Percentiles rank a stretch among this genome's conserved stretches.
These are phyloP conservation scores for Pythium plurisporium DNA, from an alignment of 352 stramenopile species.

Conservation along the genomic window DNA sequence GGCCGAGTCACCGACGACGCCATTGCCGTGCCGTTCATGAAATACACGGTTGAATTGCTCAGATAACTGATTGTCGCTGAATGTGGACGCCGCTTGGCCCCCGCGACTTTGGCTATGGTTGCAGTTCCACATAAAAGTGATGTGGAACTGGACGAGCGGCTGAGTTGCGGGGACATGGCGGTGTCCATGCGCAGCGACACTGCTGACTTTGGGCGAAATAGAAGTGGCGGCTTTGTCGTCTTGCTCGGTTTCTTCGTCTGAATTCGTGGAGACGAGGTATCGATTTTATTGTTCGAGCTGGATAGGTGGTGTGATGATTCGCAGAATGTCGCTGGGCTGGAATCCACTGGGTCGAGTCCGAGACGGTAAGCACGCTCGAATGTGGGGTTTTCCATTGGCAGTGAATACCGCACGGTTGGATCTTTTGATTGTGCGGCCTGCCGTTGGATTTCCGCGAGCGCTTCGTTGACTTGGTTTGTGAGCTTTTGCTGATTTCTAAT, in stretches of 20 bases:
- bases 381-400: slow-evolving; percentile 41
- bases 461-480: slow-evolving; percentile 24
- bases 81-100: slow-evolving; percentile 40
- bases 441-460: slow-evolving; percentile 26
- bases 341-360: slow-evolving; percentile 39
- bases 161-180: background rate
- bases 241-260: slow-evolving; percentile 1
- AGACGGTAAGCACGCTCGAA: slow-evolving; percentile 47
- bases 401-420: slow-evolving; percentile 35
- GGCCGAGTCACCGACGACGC: background rate
- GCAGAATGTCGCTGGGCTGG: background rate
- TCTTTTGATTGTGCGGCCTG: slow-evolving; percentile 37
- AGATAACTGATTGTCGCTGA: slow-evolving; percentile 57
- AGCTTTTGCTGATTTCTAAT: slow-evolving; percentile 28
- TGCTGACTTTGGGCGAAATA: slow-evolving; percentile 24
- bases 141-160: slow-evolving; percentile 7
- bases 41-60: slow-evolving; percentile 50
- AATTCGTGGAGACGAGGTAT: background rate
- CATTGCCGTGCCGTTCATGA: slow-evolving; percentile 20
- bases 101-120: slow-evolving; percentile 28
- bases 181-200: slow-evolving; percentile 22
- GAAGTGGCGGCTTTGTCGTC: background rate
- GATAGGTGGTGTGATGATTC: background rate
- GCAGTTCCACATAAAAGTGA: background rate
- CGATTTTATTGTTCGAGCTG: background rate